Percentiles rank a stretch among this genome's conserved stretches.
Evolutionary conservation across 2,329 filamentous ascomycete species (phyloP).

Genomic region (Neofusicoccum kwambonambiense): DNA sequence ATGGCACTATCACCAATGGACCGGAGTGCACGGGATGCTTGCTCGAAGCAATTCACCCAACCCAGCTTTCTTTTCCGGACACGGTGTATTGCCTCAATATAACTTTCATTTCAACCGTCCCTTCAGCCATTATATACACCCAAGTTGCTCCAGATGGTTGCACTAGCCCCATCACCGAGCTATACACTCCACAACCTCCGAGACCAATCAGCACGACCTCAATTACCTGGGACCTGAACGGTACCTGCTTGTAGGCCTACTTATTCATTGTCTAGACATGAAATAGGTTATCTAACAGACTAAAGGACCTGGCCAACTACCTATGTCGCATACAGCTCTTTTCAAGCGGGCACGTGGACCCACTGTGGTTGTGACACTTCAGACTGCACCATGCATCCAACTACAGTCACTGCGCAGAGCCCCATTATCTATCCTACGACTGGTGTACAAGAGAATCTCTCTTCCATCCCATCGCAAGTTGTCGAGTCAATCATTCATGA

Average conservation of each 20-base stretch:
- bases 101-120: background rate
- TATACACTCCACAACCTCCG: background rate
- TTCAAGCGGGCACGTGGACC: background rate
- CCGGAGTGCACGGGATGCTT: background rate
- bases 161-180: background rate
- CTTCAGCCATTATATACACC: background rate
- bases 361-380: background rate
- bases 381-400: background rate
- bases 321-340: background rate
- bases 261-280: background rate
- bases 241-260: background rate
- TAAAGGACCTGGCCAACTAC: background rate
- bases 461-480: background rate
- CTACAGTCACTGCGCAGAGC: background rate
- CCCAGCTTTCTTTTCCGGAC: background rate
- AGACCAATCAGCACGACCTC: background rate
- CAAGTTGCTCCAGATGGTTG: background rate
- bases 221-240: background rate
- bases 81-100: background rate
- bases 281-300: background rate
- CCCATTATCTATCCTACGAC: background rate
- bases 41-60: background rate
- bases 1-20: background rate
- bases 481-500: background rate
- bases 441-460: no score